phyloP scores from a whole-genome alignment of 495 filamentous ascomycete genomes.

The Penicillium steckii region DNA sequence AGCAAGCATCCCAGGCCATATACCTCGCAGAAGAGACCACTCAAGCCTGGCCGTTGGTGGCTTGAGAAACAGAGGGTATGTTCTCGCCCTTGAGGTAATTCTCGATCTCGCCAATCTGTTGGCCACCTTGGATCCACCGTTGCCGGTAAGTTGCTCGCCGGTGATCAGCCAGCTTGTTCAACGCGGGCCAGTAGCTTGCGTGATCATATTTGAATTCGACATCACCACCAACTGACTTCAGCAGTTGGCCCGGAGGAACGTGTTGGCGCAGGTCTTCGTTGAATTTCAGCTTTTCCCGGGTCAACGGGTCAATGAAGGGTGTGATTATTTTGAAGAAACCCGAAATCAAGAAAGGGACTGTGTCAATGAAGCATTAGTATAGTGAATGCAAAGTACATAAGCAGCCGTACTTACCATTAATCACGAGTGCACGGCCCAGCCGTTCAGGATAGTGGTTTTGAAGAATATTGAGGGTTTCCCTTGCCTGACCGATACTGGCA shows the following conservation, averaged over 20 bases:
- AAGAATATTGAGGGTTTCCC: constrained; percentile 79
- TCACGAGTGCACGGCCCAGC: constrained; percentile 82
- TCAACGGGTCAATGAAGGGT: constrained; percentile 93
- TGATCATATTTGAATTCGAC: constrained; percentile 88
- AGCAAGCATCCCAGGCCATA: background rate
- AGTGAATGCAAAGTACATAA: background rate
- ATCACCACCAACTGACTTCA: constrained; percentile 56
- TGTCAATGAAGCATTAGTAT: background rate
- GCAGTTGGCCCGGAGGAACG: constrained; percentile 75
- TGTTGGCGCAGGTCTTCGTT: constrained; percentile 80
- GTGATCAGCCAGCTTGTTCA: constrained; percentile 64
- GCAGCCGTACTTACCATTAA: constrained; percentile 62
- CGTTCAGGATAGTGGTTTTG: constrained; percentile 95
- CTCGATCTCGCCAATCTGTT: constrained; percentile 80
- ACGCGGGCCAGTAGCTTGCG: constrained; percentile 80
- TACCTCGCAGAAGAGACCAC: background rate
- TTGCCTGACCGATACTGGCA: constrained; percentile 71
- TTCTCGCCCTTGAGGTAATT: constrained; percentile 69
- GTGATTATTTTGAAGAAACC: constrained; percentile 94
- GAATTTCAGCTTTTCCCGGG: constrained; percentile 89
- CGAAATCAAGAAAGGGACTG: constrained; percentile 83
- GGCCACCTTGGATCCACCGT: constrained; percentile 77
- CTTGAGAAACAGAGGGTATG: constrained; percentile 37
- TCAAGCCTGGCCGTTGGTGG: background rate
- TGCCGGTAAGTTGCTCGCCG: constrained; percentile 55